phyloP scores from a whole-genome alignment of 1,284 basidiomycete species.

The Bjerkandera adusta region DNA sequence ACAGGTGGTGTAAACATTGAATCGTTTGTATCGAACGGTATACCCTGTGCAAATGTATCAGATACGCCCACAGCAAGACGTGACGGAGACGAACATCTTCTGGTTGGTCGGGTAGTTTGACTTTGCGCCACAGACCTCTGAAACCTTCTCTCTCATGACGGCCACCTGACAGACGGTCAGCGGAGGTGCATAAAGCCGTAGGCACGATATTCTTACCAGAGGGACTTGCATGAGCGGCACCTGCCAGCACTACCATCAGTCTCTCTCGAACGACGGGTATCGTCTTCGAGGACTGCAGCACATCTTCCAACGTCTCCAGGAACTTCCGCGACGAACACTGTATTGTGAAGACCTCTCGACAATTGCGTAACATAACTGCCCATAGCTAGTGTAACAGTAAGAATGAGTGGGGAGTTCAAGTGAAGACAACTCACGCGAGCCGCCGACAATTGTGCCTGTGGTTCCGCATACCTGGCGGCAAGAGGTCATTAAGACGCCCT shows the following conservation, averaged over 20 bases:
- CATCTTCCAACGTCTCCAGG: slow-evolving; percentile 68
- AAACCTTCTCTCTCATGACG: slow-evolving; percentile 48
- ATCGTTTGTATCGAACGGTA: slow-evolving; percentile 73
- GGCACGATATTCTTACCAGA: slow-evolving; percentile 35
- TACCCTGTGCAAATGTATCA: slow-evolving; percentile 35
- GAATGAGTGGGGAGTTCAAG: background rate
- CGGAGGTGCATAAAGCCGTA: background rate
- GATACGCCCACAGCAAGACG: background rate
- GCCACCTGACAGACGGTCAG: slow-evolving; percentile 4
- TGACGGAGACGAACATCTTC: slow-evolving; percentile 65
- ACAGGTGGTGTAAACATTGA: slow-evolving; percentile 72
- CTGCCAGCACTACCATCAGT: slow-evolving; percentile 67
- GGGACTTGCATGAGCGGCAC: slow-evolving; percentile 64
- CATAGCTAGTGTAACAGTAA: slow-evolving; percentile 52
- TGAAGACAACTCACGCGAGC: slow-evolving; percentile 50
- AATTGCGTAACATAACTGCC: slow-evolving; percentile 81
- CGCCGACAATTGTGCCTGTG: slow-evolving; percentile 67
- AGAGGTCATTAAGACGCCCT: too few species aligned
- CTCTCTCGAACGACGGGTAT: slow-evolving; percentile 73
- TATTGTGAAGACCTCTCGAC: slow-evolving; percentile 58
- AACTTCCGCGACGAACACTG: slow-evolving; percentile 77
- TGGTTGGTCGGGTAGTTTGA: slow-evolving; percentile 68
- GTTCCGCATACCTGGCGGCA: slow-evolving; percentile 58
- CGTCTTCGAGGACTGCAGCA: slow-evolving; percentile 55
- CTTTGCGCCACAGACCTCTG: slow-evolving; percentile 61